Conservation (phyloP, 1,284 basidiomycete genomes). For the Ustilago shanxiensis region DNA sequence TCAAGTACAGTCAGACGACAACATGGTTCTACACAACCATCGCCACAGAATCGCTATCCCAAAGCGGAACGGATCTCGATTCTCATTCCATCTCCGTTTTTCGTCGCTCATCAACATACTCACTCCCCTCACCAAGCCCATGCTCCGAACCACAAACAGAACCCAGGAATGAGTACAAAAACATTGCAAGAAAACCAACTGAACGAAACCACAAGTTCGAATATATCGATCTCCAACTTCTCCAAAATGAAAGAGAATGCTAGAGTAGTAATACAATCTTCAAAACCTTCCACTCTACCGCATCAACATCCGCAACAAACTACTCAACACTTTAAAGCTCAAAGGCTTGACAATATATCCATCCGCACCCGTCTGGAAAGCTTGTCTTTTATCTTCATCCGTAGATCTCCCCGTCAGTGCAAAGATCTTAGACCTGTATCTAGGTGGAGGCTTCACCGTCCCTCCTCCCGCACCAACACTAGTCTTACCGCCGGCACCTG, state of each 20-base stretch:
- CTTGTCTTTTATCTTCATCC: slow-evolving; percentile 88
- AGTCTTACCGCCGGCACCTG: slow-evolving; percentile 7
- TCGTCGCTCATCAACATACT: too few relatives aligned
- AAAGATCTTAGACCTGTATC: slow-evolving; percentile 77
- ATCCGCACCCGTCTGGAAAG: slow-evolving; percentile 92
- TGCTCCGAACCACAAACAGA: neutral
- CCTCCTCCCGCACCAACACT: neutral
- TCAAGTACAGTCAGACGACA: too few relatives aligned
- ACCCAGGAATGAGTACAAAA: neutral
- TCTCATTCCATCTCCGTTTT: too few relatives aligned
- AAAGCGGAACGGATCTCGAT: too few relatives aligned
- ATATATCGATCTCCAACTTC: neutral
- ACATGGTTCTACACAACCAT: too few relatives aligned
- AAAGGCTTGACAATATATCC: slow-evolving; percentile 80
- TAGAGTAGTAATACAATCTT: neutral
- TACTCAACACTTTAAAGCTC: slow-evolving; percentile 53
- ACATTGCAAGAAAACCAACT: neutral
- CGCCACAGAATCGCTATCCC: too few relatives aligned
- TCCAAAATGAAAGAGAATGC: neutral
- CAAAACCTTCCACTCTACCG: slow-evolving; percentile 2
- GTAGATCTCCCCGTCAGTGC: slow-evolving; percentile 93
- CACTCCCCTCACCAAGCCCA: neutral
- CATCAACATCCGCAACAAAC: slow-evolving; percentile 52
- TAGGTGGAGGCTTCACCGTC: slow-evolving; percentile 18
- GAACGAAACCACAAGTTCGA: neutral